These are phyloP conservation scores for Tephrocybe sp. DNA, from an alignment of 768 basidiomycete species.

Conservation along the genomic window DNA sequence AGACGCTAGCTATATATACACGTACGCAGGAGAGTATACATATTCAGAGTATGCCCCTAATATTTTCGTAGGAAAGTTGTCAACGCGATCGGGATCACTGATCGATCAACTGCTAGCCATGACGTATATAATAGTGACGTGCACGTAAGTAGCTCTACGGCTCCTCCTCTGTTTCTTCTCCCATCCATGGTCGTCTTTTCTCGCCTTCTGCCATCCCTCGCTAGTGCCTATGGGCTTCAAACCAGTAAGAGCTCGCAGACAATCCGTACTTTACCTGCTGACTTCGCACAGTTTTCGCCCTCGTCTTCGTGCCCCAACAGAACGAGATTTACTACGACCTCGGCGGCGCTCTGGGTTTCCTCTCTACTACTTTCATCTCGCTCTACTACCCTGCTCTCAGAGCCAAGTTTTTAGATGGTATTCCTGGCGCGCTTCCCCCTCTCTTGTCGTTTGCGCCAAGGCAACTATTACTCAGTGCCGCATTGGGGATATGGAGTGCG, in stretches of 20 bases:
- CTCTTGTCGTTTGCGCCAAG: conserved; percentile 55
- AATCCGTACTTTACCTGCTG: conserved; percentile 2
- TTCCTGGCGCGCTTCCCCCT: conserved; percentile 36
- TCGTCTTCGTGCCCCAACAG: conserved; percentile 63
- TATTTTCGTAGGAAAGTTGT: too few species aligned
- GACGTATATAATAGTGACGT: too few species aligned
- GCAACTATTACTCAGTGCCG: conserved; percentile 58
- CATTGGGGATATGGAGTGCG: conserved; percentile 58
- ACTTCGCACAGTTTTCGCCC: conserved; percentile 44
- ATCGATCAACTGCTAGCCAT: too few species aligned
- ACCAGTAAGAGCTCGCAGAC: conserved; percentile 40
- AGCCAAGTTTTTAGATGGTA: conserved; percentile 44
- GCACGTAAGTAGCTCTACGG: too few species aligned
- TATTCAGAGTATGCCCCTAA: too few species aligned
- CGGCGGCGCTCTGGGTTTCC: conserved; percentile 64
- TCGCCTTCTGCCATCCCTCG: conserved; percentile 47
- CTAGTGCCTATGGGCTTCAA: conserved; percentile 54
- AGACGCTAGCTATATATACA: too few species aligned
- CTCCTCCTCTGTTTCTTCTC: neutral
- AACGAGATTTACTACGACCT: conserved; percentile 71
- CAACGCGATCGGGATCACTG: too few species aligned
- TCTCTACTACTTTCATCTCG: conserved; percentile 59
- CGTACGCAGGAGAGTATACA: too few species aligned
- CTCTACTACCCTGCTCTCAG: conserved; percentile 62
- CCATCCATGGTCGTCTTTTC: conserved; percentile 46